Evolutionary conservation across 1,284 basidiomycete genomes (phyloP).

Genomic region (Moesziomyces globuligerus): DNA sequence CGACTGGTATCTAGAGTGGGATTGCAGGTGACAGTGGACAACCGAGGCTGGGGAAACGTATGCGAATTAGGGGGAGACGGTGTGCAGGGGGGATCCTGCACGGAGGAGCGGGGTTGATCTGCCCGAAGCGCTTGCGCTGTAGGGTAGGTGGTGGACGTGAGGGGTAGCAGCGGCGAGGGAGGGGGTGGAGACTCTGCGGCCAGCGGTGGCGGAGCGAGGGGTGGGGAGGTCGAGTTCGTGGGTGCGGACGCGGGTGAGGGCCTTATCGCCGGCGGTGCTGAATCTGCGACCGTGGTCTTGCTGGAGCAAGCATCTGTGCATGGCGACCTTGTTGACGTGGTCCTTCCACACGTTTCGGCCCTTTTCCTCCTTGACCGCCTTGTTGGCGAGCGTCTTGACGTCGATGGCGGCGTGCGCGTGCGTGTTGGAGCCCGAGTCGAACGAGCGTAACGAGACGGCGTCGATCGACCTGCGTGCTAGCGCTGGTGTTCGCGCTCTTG

Average conservation of each 20-base stretch:
- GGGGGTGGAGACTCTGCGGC: slow-evolving; percentile 13
- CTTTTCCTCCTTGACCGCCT: slow-evolving; percentile 30
- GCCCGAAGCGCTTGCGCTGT: not conserved
- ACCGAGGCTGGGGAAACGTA: no score
- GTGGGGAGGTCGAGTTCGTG: slow-evolving; percentile 3
- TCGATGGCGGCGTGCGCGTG: slow-evolving; percentile 12
- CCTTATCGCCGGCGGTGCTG: slow-evolving; percentile 7
- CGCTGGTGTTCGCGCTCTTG: not conserved
- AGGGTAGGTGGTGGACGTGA: no score
- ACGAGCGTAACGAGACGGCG: slow-evolving; percentile 18
- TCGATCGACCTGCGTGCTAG: slow-evolving; percentile 33
- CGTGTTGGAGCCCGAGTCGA: slow-evolving; percentile 5
- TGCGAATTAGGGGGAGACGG: not conserved
- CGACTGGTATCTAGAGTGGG: not conserved
- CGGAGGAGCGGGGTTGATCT: slow-evolving; percentile 6
- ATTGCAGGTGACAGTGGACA: not conserved
- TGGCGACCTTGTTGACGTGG: slow-evolving; percentile 28
- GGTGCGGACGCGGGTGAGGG: slow-evolving; percentile 14
- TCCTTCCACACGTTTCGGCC: slow-evolving; percentile 34
- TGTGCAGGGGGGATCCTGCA: slow-evolving; percentile 14
- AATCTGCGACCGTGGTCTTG: slow-evolving; percentile 12
- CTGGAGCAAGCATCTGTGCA: slow-evolving; percentile 21
- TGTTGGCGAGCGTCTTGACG: slow-evolving; percentile 26
- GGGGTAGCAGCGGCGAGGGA: not conserved
- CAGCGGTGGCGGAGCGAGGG: not conserved